Percentiles rank a stretch among this genome's conserved stretches.
These are phyloP conservation scores for Vitis hybrid DNA, from an alignment of 177 flowering plant species.

Conservation along the genomic window DNA sequence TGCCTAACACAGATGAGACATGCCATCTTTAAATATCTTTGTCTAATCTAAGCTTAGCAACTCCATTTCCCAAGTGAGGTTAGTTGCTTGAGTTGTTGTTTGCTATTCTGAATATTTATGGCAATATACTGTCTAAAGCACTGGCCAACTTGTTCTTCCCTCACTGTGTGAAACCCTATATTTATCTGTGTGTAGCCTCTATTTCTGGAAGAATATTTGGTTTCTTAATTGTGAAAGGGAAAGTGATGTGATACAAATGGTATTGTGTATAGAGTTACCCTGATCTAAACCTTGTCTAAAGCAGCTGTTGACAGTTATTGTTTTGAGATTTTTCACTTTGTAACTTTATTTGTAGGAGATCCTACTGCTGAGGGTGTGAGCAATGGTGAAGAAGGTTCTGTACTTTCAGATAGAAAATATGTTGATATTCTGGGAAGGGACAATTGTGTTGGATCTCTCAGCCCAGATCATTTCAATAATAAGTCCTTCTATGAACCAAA, in stretches of 20 bases:
- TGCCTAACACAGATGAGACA: background rate
- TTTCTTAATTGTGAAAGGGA: background rate
- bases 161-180: background rate
- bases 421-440: slow-evolving; percentile 16
- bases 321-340: background rate
- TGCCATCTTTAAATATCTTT: background rate
- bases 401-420: background rate
- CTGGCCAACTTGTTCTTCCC: no score
- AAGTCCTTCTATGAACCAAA: slow-evolving; percentile 14
- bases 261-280: background rate
- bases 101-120: no score
- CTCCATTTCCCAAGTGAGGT: background rate
- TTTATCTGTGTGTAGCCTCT: background rate
- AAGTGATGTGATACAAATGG: background rate
- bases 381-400: slow-evolving; percentile 17
- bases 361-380: slow-evolving; percentile 8
- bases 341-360: slow-evolving; percentile 12
- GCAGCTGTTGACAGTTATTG: background rate
- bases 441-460: slow-evolving; percentile 10
- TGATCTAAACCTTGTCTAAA: background rate
- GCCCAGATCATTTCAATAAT: slow-evolving; percentile 11
- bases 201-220: background rate
- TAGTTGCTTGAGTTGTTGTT: no score
- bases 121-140: no score
- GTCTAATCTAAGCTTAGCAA: background rate